Evolutionary conservation across 139 green algal genomes (phyloP).

Genomic region (Penium margaritaceum): DNA sequence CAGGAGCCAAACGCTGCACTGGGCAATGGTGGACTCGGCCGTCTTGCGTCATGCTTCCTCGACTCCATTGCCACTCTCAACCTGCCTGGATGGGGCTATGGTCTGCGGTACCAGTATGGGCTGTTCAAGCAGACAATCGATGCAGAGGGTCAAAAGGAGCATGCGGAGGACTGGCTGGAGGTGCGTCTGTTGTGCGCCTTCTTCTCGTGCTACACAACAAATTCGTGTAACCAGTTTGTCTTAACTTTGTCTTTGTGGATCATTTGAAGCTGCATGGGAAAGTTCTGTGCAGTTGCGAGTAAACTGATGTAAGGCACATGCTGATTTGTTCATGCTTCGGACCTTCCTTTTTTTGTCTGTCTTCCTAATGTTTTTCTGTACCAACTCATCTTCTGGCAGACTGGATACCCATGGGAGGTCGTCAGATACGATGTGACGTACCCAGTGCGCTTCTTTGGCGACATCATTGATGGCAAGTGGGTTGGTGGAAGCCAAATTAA

Average conservation of each 20-base stretch:
- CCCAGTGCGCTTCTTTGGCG: slow-evolving; percentile 67
- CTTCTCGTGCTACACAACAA: background rate
- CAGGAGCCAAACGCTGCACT: slow-evolving; percentile 79
- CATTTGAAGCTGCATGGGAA: too few relatives aligned
- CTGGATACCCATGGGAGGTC: slow-evolving; percentile 82
- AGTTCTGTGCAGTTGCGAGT: too few relatives aligned
- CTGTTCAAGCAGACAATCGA: slow-evolving; percentile 85
- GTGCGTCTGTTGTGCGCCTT: slow-evolving; percentile 16
- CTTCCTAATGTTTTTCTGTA: too few relatives aligned
- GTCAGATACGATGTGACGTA: slow-evolving; percentile 59
- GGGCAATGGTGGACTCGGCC: slow-evolving; percentile 94
- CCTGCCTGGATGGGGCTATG: slow-evolving; percentile 91
- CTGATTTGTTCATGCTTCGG: too few relatives aligned
- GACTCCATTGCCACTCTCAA: slow-evolving; percentile 94
- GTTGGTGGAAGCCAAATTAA: slow-evolving; percentile 64
- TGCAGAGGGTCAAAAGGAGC: slow-evolving; percentile 66
- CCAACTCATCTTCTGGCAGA: slow-evolving; percentile 37
- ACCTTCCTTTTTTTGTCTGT: too few relatives aligned
- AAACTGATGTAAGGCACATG: too few relatives aligned
- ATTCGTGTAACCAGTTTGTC: background rate
- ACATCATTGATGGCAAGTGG: slow-evolving; percentile 54
- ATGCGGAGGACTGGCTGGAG: slow-evolving; percentile 90
- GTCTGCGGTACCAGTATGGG: slow-evolving; percentile 94
- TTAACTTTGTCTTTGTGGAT: too few relatives aligned
- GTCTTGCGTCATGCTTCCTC: slow-evolving; percentile 95